Evolutionary conservation across 2,329 filamentous ascomycete species (phyloP).

Genomic region (Ramichloridium luteum): DNA sequence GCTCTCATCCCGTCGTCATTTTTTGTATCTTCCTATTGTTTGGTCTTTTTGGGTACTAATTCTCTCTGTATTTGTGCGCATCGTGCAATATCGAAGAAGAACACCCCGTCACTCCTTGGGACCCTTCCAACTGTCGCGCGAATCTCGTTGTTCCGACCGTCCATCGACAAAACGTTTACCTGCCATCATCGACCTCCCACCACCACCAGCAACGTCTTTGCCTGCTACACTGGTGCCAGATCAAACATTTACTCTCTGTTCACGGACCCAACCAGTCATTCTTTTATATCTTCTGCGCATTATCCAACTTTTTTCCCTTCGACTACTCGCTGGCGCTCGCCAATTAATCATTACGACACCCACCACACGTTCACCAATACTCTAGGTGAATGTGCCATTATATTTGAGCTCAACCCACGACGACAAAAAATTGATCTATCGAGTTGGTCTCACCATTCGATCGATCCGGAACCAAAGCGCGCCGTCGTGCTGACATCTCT

Average conservation of each 20-base stretch:
- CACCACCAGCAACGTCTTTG: background rate
- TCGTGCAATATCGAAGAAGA: too few species aligned
- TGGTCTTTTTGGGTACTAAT: constrained; percentile 14
- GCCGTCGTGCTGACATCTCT: too few species aligned
- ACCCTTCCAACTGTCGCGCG: background rate
- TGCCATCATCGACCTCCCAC: background rate
- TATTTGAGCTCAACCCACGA: too few species aligned
- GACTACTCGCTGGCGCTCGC: too few species aligned
- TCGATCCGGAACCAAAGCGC: too few species aligned
- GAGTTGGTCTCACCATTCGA: too few species aligned
- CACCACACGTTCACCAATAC: too few species aligned
- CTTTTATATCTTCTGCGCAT: constrained; percentile 8
- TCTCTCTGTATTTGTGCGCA: constrained; percentile 12
- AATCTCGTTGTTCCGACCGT: background rate
- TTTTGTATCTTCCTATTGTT: constrained; percentile 12
- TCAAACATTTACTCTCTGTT: constrained; percentile 7
- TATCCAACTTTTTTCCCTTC: too few species aligned
- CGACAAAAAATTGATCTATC: too few species aligned
- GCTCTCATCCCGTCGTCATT: constrained; percentile 17
- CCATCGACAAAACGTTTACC: background rate
- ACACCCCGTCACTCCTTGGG: constrained; percentile 16
- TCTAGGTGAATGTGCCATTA: too few species aligned
- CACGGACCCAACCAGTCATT: constrained; percentile 8
- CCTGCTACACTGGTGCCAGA: too few species aligned
- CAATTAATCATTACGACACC: too few species aligned